These are phyloP conservation scores for Mortierella antarctica DNA, from an alignment of 192 early-diverging fungal genomes.

Conservation along the genomic window DNA sequence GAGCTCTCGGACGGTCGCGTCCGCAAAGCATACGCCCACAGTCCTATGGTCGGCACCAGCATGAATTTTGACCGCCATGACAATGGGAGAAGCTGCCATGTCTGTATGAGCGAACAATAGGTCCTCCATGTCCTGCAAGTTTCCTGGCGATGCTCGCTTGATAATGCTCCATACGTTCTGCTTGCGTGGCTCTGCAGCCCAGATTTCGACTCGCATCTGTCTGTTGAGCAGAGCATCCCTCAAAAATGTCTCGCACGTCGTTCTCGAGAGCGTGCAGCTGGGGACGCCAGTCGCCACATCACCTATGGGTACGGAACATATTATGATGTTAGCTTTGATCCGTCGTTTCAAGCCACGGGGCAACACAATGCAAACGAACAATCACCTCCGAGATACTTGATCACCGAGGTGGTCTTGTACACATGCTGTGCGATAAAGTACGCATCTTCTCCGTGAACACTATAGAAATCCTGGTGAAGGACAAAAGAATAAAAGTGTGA, in stretches of 20 bases:
- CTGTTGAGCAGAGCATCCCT: constrained; percentile 81
- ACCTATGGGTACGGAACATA: constrained; percentile 23
- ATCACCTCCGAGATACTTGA: constrained; percentile 87
- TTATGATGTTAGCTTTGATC: not conserved
- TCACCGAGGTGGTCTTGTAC: constrained; percentile 91
- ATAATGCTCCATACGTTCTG: constrained; percentile 63
- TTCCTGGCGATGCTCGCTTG: constrained; percentile 90
- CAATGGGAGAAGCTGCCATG: constrained; percentile 79
- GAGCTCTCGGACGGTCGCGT: constrained; percentile 82
- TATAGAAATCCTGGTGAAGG: constrained; percentile 77
- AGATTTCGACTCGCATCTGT: constrained; percentile 88
- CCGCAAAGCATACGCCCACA: constrained; percentile 91
- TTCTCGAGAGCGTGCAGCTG: constrained; percentile 82
- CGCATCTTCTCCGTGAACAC: constrained; percentile 90
- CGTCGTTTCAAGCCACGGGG: constrained; percentile 13
- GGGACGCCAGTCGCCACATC: constrained; percentile 70
- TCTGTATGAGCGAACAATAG: constrained; percentile 82
- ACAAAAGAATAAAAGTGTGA: constrained; percentile 6
- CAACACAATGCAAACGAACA: not conserved
- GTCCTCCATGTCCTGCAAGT: constrained; percentile 92
- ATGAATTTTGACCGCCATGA: constrained; percentile 78
- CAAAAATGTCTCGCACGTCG: constrained; percentile 81
- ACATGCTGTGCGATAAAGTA: constrained; percentile 85
- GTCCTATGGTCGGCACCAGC: constrained; percentile 71
- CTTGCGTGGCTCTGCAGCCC: constrained; percentile 63